Evolutionary conservation across 2,329 filamentous ascomycete genomes (phyloP), one percentile per base, ranked within the genome.

Genomic region (Neophaeococcomyces mojaviensis): DNA sequence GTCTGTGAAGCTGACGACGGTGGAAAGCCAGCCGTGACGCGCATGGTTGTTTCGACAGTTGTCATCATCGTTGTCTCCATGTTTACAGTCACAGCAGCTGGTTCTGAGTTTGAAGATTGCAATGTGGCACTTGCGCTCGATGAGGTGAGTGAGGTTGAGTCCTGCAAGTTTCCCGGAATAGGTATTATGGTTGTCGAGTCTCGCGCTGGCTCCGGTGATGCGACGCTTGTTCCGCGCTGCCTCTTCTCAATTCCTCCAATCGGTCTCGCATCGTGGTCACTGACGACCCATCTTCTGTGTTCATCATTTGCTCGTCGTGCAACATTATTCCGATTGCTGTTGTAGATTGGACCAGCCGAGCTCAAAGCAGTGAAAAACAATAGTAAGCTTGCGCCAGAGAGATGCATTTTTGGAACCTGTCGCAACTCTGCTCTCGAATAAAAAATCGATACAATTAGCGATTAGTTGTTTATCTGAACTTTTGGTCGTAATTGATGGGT

Each of bases 301-400:
- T 53, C 36, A n/a, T 48, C 44, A 33, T 47, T 46, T 9, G 26
- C 18, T 22, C 34, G 39, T 22, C 52, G 53, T 20, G 51, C 43
- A 32, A 50, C 49, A 44, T 50, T 49, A 33, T 44, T 30, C 16
- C 44, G 30, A 31, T 47, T 55, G 50, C 15, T 51, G 51, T 44
- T 49, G 30, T 49, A 38, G 30, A 57, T 53, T 42, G 53, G 55
- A 10, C 55, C 53, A 40, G 55, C 55, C 49, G 47, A 53, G 6
- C 35, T 43, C 15, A 44, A 34, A 28, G 48, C 46, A 18, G 43
- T 43, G 13, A 52, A 31, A 24, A 39, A 10, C n/a, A 49, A 33
- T 19, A 57, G 34, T 10, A 42, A 15, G 8, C 49, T 9, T n/a
- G 39, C 41, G n/a, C 35, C 8, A 8, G 41, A 37, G 9, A 44